Evolutionary conservation across 2,329 filamentous ascomycete genomes (phyloP), one percentile per base, ranked within the genome.

Genomic region (Ceratocystis cacaofunesta): DNA sequence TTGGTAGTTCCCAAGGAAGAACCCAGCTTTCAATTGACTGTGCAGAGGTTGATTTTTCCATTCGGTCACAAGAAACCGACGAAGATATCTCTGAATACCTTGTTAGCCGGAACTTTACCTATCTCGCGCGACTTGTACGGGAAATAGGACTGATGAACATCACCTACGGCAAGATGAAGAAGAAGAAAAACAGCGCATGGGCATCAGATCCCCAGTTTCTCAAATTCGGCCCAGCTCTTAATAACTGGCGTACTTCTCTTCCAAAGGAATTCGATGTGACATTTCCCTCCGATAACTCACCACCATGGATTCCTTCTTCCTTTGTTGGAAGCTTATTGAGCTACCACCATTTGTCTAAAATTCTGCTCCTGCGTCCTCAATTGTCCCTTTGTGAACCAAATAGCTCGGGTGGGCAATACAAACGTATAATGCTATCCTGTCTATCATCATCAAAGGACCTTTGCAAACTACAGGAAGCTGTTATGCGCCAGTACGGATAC

Each of bases 261-360:
- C 92, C 92, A 0, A 76, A 82, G 10, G 90, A 96, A 72, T 78
- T 97, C 68, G 82, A 87, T 68, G 79, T 97, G 46, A 83, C 82
- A 2, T 95, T 92, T 72, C 87, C 91, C 2, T 74, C 82, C 0
- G 89, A 95, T 71, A 89, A 87, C 61, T 88, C 88, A 2, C 81
- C 89, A 1, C 92, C 92, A 0, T 94, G 88, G 86, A 79, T 96
- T 19, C 83, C 89, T 2, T 92, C 89, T 6, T 88, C 95, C 70
- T 96, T 92, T 71, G 80, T 95, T 61, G 92, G 90, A 44, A 95
- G 96, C 72, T 79, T 96, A 74, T 89, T 96, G 72, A 87, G 86
- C 1, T 95, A 97, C 74, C 92, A 94, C 73, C 86, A 95, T 70
- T 79, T 97, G 19, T 87, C 85, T 15, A 81, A 92, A 61, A 90